Evolutionary conservation across 192 early-diverging fungal species (phyloP), one percentile per base, ranked within the genome.

Genomic region (Linnemannia zychae): DNA sequence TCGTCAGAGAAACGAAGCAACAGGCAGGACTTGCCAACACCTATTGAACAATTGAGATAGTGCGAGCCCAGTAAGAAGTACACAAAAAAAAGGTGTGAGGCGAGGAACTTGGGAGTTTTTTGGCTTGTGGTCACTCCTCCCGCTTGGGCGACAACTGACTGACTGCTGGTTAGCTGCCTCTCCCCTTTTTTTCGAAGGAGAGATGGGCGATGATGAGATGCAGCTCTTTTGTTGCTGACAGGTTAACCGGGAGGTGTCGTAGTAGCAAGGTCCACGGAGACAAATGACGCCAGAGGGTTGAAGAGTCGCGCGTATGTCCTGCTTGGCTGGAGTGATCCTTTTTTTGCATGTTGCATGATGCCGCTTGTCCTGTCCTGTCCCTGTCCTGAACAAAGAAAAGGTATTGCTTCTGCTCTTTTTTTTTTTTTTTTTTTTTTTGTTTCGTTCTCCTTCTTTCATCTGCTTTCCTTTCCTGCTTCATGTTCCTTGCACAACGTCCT

Each of bases 1-100:
- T 99, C 98, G 89, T 99, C 98, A 76, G 96, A 97, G 89, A 99
- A 99, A 63, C 98, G 96, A 46, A 99, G 92, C 37, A 99, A 92
- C 48, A 99, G 90, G 88, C 98, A 99, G 77, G 94, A 95, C 91
- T 99, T 99, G 53, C 98, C 98, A 77, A 98, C 97, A 87, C 97
- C 97, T 98, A 78, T 67, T 38, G 22, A 65, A n/a, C 9, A 47
- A 49, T 44, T 20, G 46, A 63, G 24, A 22, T 1, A 31, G 31
- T 12, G n/a, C 4, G 53, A 60, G 53, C 53, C 53, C 7, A 60
- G 57, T 28, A 63, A 24, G 6, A 44, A 9, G 40, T 44, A 44
- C 40, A 9, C 40, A 63, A 1, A 63, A 63, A 11, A 63, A 31
- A 63, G 22, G 57, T 15, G 57, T 63, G 11, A 63, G 57, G 31